Evolutionary conservation across 2,329 filamentous ascomycete species (phyloP).

Genomic region (Talaromyces sp.): DNA sequence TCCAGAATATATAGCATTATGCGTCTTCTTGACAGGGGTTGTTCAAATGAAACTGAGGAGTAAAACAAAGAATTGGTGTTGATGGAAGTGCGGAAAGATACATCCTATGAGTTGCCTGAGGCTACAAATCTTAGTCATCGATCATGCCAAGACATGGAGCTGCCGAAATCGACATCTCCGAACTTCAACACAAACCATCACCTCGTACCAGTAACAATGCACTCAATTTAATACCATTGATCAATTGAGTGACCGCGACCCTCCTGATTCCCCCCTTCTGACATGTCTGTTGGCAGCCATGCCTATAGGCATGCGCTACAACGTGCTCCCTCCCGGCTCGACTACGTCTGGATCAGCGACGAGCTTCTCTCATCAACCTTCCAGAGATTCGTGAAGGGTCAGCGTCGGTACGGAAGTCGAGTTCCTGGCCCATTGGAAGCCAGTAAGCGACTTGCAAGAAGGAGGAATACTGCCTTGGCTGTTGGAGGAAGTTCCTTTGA

Average conservation of each 20-base stretch:
- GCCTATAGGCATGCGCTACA: constrained; percentile 39
- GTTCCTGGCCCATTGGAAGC: constrained; percentile 63
- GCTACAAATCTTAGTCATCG: constrained; percentile 5
- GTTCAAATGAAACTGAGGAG: neutral
- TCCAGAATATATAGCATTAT: neutral
- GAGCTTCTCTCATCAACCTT: constrained; percentile 48
- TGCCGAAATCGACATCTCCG: constrained; percentile 4
- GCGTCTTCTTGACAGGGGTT: neutral
- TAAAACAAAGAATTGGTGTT: neutral
- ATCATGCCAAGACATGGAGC: constrained; percentile 14
- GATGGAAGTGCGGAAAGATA: neutral
- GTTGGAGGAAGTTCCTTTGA: constrained; percentile 28
- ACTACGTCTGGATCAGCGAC: constrained; percentile 48
- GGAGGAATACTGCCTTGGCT: constrained; percentile 53
- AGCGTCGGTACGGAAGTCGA: constrained; percentile 57
- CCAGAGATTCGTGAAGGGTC: constrained; percentile 44
- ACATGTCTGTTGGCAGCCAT: constrained; percentile 44
- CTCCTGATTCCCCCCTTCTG: constrained; percentile 21
- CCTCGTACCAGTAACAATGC: neutral
- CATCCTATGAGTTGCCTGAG: neutral
- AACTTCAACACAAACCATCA: constrained; percentile 7
- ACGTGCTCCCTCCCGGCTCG: constrained; percentile 26
- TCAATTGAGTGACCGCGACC: constrained; percentile 3
- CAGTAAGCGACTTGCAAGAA: constrained; percentile 53
- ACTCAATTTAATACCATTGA: neutral